Evolutionary conservation across 2,329 filamentous ascomycete species (phyloP).

Genomic region (Westerdykella ornata): DNA sequence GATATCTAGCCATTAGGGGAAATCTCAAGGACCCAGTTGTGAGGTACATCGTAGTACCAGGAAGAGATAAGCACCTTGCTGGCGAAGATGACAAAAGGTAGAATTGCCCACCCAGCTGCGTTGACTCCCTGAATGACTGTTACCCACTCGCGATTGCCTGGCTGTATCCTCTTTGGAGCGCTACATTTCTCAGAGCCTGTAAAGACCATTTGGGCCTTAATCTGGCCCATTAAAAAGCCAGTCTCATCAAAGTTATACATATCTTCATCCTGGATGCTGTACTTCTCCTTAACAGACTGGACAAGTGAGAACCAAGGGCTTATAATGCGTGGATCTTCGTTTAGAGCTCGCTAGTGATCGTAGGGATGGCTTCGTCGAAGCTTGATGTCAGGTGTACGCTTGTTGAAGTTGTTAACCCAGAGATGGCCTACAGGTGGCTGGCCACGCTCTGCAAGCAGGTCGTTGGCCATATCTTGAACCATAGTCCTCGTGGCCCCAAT

Average conservation of each 20-base stretch:
- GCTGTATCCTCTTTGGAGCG: constrained; percentile 1
- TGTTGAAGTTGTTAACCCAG: constrained; percentile 6
- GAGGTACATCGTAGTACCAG: too few relatives aligned
- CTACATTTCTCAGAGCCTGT: constrained; percentile 2
- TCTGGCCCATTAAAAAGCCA: constrained; percentile 6
- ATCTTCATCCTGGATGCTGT: constrained; percentile 4
- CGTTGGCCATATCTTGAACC: too few relatives aligned
- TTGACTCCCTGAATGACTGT: constrained; percentile 3
- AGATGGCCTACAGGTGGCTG: constrained; percentile 5
- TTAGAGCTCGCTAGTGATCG: constrained; percentile 3
- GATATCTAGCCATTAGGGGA: too few relatives aligned
- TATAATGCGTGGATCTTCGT: constrained; percentile 1
- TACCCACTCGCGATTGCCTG: constrained; percentile 4
- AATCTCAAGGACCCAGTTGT: too few relatives aligned
- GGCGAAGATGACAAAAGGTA: constrained; percentile 7
- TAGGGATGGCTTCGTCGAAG: constrained; percentile 2
- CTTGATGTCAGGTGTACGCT: constrained; percentile 6
- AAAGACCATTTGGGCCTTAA: constrained; percentile 1
- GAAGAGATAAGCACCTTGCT: too few relatives aligned
- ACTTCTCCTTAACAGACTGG: background rate
- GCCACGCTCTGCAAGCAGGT: constrained; percentile 8
- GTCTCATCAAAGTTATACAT: constrained; percentile 8
- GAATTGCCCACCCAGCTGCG: constrained; percentile 1
- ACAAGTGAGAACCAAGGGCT: too few relatives aligned
- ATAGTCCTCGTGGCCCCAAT: too few relatives aligned